Conservation (phyloP, 2,329 filamentous ascomycete species). For the Ceratocystis destructans region DNA sequence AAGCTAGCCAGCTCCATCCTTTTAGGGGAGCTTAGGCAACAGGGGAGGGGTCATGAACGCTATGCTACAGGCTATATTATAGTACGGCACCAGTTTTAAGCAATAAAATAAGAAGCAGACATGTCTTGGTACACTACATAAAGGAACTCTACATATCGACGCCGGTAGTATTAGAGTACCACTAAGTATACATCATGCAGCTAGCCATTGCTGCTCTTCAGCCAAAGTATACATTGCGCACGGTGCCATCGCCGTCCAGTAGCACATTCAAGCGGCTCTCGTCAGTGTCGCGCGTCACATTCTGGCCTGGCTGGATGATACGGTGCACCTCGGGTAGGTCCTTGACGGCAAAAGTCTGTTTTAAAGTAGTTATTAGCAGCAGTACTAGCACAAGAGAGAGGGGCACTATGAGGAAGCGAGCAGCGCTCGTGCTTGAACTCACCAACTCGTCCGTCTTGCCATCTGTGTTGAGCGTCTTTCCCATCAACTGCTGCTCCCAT, state of each 20-base stretch:
- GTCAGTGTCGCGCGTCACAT: constrained; percentile 45
- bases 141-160: neutral
- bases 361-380: neutral
- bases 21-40: neutral
- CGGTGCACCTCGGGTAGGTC: constrained; percentile 44
- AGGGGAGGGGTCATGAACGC: neutral
- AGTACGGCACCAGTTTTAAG: neutral
- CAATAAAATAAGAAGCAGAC: neutral
- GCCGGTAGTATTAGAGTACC: too few relatives aligned
- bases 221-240: constrained; percentile 45
- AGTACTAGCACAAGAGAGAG: too few relatives aligned
- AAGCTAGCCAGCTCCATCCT: neutral
- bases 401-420: too few relatives aligned
- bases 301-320: constrained; percentile 42
- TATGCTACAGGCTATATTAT: neutral
- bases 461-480: constrained; percentile 46
- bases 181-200: too few relatives aligned
- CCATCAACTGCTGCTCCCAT: constrained; percentile 49
- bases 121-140: too few relatives aligned
- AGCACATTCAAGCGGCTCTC: constrained; percentile 45
- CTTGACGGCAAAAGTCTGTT: constrained; percentile 44
- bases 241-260: constrained; percentile 45
- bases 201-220: constrained; percentile 23
- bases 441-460: constrained; percentile 37
- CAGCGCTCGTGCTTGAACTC: constrained; percentile 21